These are phyloP conservation scores for Leccinum boreale DNA, from an alignment of 768 basidiomycete species.

Conservation along the genomic window DNA sequence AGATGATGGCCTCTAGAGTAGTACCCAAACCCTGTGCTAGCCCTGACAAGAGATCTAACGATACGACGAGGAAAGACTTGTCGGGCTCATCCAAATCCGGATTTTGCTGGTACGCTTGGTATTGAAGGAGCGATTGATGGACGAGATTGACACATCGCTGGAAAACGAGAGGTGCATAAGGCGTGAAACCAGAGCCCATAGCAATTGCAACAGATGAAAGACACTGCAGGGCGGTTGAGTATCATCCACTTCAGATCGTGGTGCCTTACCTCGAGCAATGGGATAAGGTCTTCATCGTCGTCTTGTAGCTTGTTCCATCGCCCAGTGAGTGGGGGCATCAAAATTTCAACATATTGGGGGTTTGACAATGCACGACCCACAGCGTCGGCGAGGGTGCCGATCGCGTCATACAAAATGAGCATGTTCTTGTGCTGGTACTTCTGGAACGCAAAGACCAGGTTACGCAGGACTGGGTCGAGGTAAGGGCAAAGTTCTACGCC, in stretches of 20 bases:
- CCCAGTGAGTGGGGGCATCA: constrained; percentile 92
- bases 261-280: constrained; percentile 80
- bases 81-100: constrained; percentile 94
- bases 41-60: constrained; percentile 94
- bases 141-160: constrained; percentile 88
- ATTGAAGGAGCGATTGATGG: constrained; percentile 76
- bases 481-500: constrained; percentile 86
- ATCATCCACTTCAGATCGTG: constrained; percentile 1
- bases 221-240: constrained; percentile 54
- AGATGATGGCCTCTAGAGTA: constrained; percentile 71
- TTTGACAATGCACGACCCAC: constrained; percentile 88
- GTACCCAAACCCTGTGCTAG: constrained; percentile 90
- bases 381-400: constrained; percentile 95
- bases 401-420: constrained; percentile 97
- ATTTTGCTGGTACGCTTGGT: constrained; percentile 85
- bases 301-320: constrained; percentile 91
- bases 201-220: constrained; percentile 97
- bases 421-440: constrained; percentile 99
- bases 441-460: constrained; percentile 92
- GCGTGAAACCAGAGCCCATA: constrained; percentile 83
- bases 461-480: constrained; percentile 91
- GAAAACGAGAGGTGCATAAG: constrained; percentile 89
- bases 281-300: constrained; percentile 90
- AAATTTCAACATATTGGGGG: constrained; percentile 83
- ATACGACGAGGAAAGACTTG: constrained; percentile 95